Evolutionary conservation across 2,329 filamentous ascomycete genomes (phyloP).

Genomic region (Coleophoma cylindrospora): DNA sequence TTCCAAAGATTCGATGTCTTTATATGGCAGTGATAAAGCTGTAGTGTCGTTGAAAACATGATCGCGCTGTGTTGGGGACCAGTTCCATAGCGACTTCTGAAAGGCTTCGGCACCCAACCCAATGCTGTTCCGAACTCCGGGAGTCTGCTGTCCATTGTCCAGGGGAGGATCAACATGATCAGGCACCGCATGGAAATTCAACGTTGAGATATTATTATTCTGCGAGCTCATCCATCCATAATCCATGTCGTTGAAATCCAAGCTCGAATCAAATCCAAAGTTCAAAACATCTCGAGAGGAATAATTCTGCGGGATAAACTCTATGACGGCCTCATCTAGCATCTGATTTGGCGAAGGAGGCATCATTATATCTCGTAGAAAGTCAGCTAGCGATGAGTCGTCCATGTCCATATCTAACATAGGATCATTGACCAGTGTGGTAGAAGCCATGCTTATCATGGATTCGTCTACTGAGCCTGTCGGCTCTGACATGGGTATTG

Average conservation of each 20-base stretch:
- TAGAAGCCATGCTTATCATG: not conserved
- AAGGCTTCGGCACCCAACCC: slow-evolving; percentile 8
- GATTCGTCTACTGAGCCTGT: not conserved
- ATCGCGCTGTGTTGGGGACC: slow-evolving; percentile 6
- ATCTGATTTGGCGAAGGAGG: not conserved
- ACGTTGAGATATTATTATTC: not conserved
- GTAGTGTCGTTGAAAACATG: slow-evolving; percentile 3
- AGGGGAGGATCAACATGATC: not conserved
- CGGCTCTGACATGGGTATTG: not conserved
- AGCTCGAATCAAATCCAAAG: slow-evolving; percentile 10
- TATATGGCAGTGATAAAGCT: slow-evolving; percentile 4
- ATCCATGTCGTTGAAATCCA: slow-evolving; percentile 12
- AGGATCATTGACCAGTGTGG: not conserved
- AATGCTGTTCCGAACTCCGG: slow-evolving; percentile 1
- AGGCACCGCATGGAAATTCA: not conserved
- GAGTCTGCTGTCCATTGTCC: not conserved
- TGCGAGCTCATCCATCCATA: slow-evolving; percentile 8
- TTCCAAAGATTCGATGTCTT: slow-evolving; percentile 5
- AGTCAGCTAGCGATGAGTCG: slow-evolving; percentile 7
- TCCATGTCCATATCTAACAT: slow-evolving; percentile 6
- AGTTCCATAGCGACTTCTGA: slow-evolving; percentile 9
- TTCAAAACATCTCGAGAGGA: slow-evolving; percentile 9
- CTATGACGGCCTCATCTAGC: not conserved
- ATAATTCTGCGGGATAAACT: not conserved
- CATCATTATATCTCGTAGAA: slow-evolving; percentile 12